Percentiles rank a stretch among this genome's conserved stretches.
phyloP scores from a whole-genome alignment of 228 moss, liverwort and hornwort species.

The Sphagnum magellanicum region DNA sequence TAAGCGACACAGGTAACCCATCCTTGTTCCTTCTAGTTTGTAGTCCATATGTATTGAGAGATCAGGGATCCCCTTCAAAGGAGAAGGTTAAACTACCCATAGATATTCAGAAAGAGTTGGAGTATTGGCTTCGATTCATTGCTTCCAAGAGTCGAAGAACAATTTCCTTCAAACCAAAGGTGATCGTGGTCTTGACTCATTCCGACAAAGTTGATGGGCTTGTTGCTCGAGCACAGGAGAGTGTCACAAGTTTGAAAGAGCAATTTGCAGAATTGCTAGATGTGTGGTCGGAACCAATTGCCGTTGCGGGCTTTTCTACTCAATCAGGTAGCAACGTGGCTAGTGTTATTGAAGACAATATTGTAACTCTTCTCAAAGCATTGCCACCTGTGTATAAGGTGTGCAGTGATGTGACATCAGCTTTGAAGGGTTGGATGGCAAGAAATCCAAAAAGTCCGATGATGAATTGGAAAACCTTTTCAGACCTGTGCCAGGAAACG shows the following conservation, averaged over 20 bases:
- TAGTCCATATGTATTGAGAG: not conserved
- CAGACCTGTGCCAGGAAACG: not conserved
- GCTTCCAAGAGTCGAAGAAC: not conserved
- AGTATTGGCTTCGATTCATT: conserved; percentile 2
- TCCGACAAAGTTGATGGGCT: not conserved
- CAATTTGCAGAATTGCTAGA: not conserved
- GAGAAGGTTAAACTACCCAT: not conserved
- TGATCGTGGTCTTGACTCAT: not conserved
- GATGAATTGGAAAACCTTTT: not conserved
- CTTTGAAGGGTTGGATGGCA: not conserved
- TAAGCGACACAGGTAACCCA: not conserved
- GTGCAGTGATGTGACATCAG: not conserved
- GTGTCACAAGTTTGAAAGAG: not conserved
- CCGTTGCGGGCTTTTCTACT: not conserved
- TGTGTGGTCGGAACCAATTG: not conserved
- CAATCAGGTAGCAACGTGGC: not conserved
- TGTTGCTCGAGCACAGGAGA: not conserved
- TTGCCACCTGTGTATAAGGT: not conserved
- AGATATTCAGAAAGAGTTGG: not conserved
- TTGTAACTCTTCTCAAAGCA: not conserved
- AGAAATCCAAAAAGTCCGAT: not conserved
- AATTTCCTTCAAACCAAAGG: not conserved
- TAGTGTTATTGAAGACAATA: not conserved
- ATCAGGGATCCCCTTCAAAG: not conserved
- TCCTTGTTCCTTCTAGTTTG: not conserved